phyloP scores from a whole-genome alignment of 1,284 basidiomycete genomes.

The Ustilago lituana region DNA sequence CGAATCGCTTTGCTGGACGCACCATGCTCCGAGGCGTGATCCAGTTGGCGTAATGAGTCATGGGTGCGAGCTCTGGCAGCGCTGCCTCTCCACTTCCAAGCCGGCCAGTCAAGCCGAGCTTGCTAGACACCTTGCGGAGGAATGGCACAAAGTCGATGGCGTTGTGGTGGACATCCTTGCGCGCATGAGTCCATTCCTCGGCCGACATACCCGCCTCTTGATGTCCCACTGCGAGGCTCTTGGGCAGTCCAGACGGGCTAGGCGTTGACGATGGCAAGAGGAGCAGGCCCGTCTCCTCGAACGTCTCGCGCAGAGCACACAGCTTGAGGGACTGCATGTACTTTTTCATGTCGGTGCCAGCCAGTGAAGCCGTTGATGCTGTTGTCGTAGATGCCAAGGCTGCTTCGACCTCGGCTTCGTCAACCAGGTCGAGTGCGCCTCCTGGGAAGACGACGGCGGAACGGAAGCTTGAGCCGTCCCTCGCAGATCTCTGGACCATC shows the following conservation, averaged over 20 bases:
- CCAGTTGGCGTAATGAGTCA: slow-evolving; percentile 60
- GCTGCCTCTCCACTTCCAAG: slow-evolving; percentile 8
- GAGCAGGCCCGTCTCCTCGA: slow-evolving; percentile 61
- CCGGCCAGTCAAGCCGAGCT: slow-evolving; percentile 16
- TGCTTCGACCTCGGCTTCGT: slow-evolving; percentile 40
- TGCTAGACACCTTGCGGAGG: slow-evolving; percentile 36
- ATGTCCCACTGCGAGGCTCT: slow-evolving; percentile 54
- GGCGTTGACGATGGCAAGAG: slow-evolving; percentile 41
- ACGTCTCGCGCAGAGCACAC: slow-evolving; percentile 59
- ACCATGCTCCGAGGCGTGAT: slow-evolving; percentile 59
- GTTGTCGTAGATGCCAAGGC: slow-evolving; percentile 7
- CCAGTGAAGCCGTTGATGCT: not conserved
- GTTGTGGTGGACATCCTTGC: slow-evolving; percentile 59
- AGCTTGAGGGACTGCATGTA: slow-evolving; percentile 54
- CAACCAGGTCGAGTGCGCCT: slow-evolving; percentile 54
- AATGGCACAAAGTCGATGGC: slow-evolving; percentile 53
- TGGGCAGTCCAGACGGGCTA: slow-evolving; percentile 25
- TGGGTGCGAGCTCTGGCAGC: slow-evolving; percentile 39
- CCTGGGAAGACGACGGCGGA: slow-evolving; percentile 63
- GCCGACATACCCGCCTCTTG: slow-evolving; percentile 51
- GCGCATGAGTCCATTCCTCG: slow-evolving; percentile 50
- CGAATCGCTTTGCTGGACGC: slow-evolving; percentile 60
- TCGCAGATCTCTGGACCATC: slow-evolving; percentile 57
- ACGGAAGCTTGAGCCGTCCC: slow-evolving; percentile 57
- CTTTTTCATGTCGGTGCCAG: slow-evolving; percentile 12